Conservation (phyloP, 1,284 basidiomycete genomes). For the Ceratobasidium sp. region DNA sequence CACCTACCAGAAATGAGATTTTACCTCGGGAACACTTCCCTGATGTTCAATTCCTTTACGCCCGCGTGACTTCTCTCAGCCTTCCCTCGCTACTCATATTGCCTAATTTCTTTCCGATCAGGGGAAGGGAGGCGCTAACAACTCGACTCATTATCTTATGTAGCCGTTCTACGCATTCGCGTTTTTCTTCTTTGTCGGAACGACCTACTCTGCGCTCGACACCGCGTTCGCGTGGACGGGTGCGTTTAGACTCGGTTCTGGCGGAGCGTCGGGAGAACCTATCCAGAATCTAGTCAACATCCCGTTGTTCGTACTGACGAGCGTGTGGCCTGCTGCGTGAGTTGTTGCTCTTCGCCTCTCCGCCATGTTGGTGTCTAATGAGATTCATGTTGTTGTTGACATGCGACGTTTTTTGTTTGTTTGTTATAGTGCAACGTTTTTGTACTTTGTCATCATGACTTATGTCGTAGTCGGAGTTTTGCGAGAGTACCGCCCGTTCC, state of each 20-base stretch:
- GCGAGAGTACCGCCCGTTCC: constrained; percentile 79
- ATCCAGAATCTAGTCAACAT: constrained; percentile 71
- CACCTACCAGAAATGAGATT: constrained; percentile 12
- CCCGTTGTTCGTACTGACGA: constrained; percentile 82
- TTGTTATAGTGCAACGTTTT: constrained; percentile 68
- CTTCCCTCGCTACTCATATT: constrained; percentile 28
- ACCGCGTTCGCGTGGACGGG: constrained; percentile 74
- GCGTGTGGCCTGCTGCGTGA: constrained; percentile 86
- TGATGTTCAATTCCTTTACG: constrained; percentile 6
- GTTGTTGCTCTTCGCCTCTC: constrained; percentile 58
- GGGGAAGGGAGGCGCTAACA: no score
- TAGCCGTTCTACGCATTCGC: constrained; percentile 76
- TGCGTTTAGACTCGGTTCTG: constrained; percentile 60
- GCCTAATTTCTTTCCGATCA: constrained; percentile 1
- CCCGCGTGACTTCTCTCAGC: constrained; percentile 26
- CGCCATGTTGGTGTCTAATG: no score
- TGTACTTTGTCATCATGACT: constrained; percentile 79
- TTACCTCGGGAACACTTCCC: neutral
- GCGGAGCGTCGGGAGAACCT: constrained; percentile 59
- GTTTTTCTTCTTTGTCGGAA: constrained; percentile 74
- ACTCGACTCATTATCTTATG: constrained; percentile 2
- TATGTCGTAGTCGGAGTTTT: constrained; percentile 80
- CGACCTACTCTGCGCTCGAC: constrained; percentile 85
- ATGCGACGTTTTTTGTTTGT: no score
- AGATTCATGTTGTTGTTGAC: no score